Evolutionary conservation across 805 yeast species (phyloP), one percentile per base, ranked within the genome.

Genomic region (Metschnikowia lunata): DNA sequence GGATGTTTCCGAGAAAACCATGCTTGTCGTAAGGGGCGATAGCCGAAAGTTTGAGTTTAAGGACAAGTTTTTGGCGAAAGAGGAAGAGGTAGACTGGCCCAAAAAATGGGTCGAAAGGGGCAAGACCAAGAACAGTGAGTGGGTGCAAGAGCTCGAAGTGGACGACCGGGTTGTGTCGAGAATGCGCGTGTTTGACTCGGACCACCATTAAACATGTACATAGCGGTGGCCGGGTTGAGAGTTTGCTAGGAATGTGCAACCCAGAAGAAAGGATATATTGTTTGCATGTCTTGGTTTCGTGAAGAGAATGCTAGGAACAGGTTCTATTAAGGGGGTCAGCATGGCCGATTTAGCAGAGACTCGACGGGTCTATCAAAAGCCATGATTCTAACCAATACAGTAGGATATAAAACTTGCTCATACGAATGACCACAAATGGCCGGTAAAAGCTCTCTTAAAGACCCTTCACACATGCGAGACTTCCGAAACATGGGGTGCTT

Each of bases 31-130:
- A 29, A 48, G 62, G 40, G 79, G 79, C 29, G 71, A 75, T 35
- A 63, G 72, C 44, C 71, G 95, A 39, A 77, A 80, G 8, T 85
- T 79, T 56, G 66, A 61, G 41, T 64, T 42, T 49, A 62, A 70
- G 37, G 82, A 78, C 43, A 56, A 67, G 42, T 57, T 61, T 26
- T 61, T 50, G 31, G 55, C 50, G 15, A 53, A 56, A 40, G 53
- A 56, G 31, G 58, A 56, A 42, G 59, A 57, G 47, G 52, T 56
- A 30, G 50, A 52, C 34, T 47, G 51, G 46, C 55, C 59, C 35
- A 47, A 69, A 43, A 75, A 76, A 46, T 91, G 97, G 96, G 85
- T 87, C 30, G 74, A 80, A 52, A 75, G 74, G 46, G 96, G 96
- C n/a, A 60, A 64, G 37, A 85, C 79, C 41, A 83, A 80, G 51